Base-by-base conservation (phyloP, 164 flowering plant species). In the Dillenia turbinata region DNA sequence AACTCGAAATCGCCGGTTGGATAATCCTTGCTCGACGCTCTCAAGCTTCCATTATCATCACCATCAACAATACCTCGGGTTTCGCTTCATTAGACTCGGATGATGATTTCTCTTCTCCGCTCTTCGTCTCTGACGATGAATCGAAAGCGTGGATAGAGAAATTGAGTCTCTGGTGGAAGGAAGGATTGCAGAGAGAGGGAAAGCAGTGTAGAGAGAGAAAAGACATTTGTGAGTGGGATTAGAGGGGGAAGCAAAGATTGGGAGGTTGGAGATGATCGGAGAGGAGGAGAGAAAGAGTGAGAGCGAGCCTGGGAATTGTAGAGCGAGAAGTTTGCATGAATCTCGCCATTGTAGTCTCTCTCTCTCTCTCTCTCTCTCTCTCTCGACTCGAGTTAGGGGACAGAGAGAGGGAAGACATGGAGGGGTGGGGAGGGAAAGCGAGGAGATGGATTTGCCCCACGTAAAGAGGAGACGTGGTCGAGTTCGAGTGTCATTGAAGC, bases 1-100 rank as follows among this genome's bases (percentile, higher is more conserved):
- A 73, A 83, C 55, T 76, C 84, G 56, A 82, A 80, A 51, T 89
- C 98, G 2, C 96, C 98, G 51, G 63, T 77, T 1, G 98, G 96
- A 56, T 79, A 89, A 10, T 81, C 83, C 55, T 72, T 81, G 9
- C 59, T 61, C 17, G 66, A 61, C 10, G 24, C 57, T 53, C 54
- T 61, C 15, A 49, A n/a, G 44, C 66, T 69, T 15, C 65, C 75
- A 53, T 61, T 63, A 47, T 59, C 71, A n/a, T 54, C 69, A 9
- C 52, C 69, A 9, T 33, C 65, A 40, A 56, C 22, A 60, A 7
- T 43, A 9, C 44, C 17, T 67, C 66, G 9, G 60, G 9, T 56
- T 56, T 40, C 16, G 17, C 12, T 48, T 63, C 44, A 52, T 56
- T n/a, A 15, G 65, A 57, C 13, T 9, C 9, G 17, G 54, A 52